Conservation (phyloP, 805 yeast species). For the Priceomyces carsonii region DNA sequence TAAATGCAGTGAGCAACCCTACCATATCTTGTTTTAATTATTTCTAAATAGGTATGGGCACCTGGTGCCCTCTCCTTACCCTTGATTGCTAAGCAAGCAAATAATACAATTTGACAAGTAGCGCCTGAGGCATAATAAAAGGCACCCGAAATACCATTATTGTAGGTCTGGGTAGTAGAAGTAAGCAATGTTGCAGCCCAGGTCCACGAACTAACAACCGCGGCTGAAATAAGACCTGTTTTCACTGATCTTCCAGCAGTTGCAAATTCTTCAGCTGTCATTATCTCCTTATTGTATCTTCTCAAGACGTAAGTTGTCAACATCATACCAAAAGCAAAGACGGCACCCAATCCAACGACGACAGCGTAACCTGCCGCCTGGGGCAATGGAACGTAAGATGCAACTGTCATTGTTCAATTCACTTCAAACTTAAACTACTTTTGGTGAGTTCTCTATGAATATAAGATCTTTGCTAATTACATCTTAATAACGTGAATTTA, state of each 20-base stretch:
- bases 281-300: conserved; percentile 80
- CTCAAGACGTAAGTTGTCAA: conserved; percentile 66
- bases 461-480: too few relatives aligned
- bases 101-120: conserved; percentile 80
- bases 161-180: conserved; percentile 71
- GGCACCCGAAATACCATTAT: conserved; percentile 76
- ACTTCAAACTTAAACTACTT: too few relatives aligned
- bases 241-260: conserved; percentile 91
- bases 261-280: conserved; percentile 91
- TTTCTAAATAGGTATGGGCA: conserved; percentile 89
- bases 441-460: too few relatives aligned
- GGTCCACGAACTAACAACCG: conserved; percentile 94
- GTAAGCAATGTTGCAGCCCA: conserved; percentile 46
- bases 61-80: conserved; percentile 88
- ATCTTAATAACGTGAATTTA: too few relatives aligned
- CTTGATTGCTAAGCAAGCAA: conserved; percentile 85
- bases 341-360: conserved; percentile 83
- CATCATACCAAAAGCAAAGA: conserved; percentile 79
- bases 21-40: conserved; percentile 80
- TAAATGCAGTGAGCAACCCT: conserved; percentile 66
- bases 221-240: conserved; percentile 81
- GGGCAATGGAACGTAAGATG: conserved; percentile 41
- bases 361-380: conserved; percentile 88
- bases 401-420: conserved; percentile 4
- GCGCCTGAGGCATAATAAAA: conserved; percentile 92